A percentile compares a stretch with the other conserved stretches of the same genome.
phyloP scores from a whole-genome alignment of 2,329 filamentous ascomycete species.

The Scytalidium lignicola region DNA sequence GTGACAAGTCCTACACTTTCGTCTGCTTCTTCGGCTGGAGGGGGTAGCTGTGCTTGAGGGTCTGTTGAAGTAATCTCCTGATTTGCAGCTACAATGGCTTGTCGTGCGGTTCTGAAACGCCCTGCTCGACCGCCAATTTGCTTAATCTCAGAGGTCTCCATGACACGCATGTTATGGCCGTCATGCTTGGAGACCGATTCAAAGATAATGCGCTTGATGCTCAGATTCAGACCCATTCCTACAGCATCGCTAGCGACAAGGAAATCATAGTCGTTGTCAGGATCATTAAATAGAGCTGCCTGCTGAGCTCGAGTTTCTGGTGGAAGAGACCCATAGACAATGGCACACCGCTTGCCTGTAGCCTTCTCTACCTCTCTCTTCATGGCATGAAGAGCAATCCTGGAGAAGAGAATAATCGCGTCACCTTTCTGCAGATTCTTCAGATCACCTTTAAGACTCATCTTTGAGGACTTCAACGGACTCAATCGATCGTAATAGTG shows the following conservation, averaged over 20 bases:
- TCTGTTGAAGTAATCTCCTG: neutral
- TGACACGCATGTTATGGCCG: slow-evolving; percentile 47
- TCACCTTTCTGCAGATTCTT: slow-evolving; percentile 77
- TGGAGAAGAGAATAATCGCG: slow-evolving; percentile 81
- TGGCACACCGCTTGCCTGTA: slow-evolving; percentile 78
- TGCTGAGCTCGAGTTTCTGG: slow-evolving; percentile 91
- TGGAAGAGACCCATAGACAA: slow-evolving; percentile 87
- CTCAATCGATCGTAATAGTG: slow-evolving; percentile 82
- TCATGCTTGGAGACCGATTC: slow-evolving; percentile 72
- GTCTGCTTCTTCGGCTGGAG: neutral
- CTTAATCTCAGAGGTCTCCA: slow-evolving; percentile 77
- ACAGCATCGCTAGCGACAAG: slow-evolving; percentile 93
- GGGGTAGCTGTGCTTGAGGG: neutral
- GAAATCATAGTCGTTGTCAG: slow-evolving; percentile 90
- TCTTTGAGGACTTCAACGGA: slow-evolving; percentile 60
- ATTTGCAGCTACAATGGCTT: slow-evolving; percentile 35
- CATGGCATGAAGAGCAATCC: slow-evolving; percentile 73
- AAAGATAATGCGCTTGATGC: slow-evolving; percentile 86
- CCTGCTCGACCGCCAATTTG: slow-evolving; percentile 94
- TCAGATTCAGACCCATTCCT: slow-evolving; percentile 94
- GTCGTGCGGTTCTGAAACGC: slow-evolving; percentile 69
- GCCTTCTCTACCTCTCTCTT: slow-evolving; percentile 70
- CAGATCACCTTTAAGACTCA: slow-evolving; percentile 60
- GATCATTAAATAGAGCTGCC: slow-evolving; percentile 90
- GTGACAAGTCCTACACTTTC: slow-evolving; percentile 65